Conservation (phyloP, 352 stramenopile genomes). For the Blastocystis sp. region DNA sequence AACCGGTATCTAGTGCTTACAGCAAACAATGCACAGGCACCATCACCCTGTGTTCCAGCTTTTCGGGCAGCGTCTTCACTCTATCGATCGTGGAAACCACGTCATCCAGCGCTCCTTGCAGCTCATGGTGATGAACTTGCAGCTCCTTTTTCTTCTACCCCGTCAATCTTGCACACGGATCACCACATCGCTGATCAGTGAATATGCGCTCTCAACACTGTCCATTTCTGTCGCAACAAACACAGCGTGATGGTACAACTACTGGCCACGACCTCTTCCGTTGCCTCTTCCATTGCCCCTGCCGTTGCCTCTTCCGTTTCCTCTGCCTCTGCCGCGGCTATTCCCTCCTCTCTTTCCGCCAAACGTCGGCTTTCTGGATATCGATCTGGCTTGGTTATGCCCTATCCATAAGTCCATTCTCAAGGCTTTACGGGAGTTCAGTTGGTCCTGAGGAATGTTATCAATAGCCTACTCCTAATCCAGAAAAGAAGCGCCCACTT, state of each 20-base stretch:
- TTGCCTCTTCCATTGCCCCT: conserved; percentile 55
- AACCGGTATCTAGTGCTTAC: conserved; percentile 36
- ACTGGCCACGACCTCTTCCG: conserved; percentile 15
- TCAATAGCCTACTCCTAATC: conserved; percentile 78
- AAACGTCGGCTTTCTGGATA: conserved; percentile 62
- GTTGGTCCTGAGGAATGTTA: conserved; percentile 87
- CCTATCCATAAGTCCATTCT: conserved; percentile 47
- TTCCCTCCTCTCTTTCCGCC: conserved; percentile 71
- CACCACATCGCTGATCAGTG: conserved; percentile 16
- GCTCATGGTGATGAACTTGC: conserved; percentile 28
- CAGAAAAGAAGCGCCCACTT: conserved; percentile 72
- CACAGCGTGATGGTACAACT: conserved; percentile 1
- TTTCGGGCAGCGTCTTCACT: conserved; percentile 34
- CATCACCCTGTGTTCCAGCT: conserved; percentile 59
- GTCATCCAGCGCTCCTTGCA: conserved; percentile 37
- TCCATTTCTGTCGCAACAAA: conserved; percentile 62
- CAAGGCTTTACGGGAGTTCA: conserved; percentile 72
- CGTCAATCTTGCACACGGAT: neutral
- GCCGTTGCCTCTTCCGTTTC: conserved; percentile 70
- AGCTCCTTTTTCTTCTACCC: conserved; percentile 48
- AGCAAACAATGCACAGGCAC: neutral
- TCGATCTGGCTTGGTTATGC: conserved; percentile 17
- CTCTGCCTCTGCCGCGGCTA: conserved; percentile 53
- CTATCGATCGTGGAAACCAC: conserved; percentile 46
- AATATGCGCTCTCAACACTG: conserved; percentile 29